Evolutionary conservation across 768 basidiomycete genomes (phyloP).

Genomic region (Termitomyces sp.): DNA sequence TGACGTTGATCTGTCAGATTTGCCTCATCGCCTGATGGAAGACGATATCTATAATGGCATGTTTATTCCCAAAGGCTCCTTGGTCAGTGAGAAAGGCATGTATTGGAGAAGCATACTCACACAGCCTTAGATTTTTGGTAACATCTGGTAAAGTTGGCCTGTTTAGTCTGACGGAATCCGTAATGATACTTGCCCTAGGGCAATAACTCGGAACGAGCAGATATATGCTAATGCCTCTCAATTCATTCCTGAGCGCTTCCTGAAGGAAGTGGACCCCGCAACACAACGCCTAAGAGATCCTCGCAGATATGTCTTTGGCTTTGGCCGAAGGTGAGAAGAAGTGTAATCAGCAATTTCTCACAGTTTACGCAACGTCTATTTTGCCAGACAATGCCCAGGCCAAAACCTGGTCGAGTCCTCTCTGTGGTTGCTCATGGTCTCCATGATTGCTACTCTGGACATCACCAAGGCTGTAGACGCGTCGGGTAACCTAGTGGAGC

Average conservation of each 20-base stretch:
- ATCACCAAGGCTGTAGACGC: conserved; percentile 48
- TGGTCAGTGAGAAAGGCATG: conserved; percentile 29
- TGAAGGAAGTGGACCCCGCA: conserved; percentile 26
- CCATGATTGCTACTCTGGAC: conserved; percentile 54
- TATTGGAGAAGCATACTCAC: conserved; percentile 5
- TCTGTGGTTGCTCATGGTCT: conserved; percentile 51
- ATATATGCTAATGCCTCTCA: conserved; percentile 44
- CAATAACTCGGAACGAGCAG: conserved; percentile 42
- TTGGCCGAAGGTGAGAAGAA: conserved; percentile 32
- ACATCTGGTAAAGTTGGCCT: conserved; percentile 45
- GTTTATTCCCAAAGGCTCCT: conserved; percentile 58
- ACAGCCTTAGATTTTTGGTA: conserved; percentile 41
- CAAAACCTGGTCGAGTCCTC: conserved; percentile 57
- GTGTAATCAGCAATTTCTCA: neutral
- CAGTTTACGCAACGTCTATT: neutral
- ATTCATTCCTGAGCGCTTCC: conserved; percentile 53
- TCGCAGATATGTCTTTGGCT: conserved; percentile 34
- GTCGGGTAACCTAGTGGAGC: conserved; percentile 40
- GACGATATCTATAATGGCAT: conserved; percentile 58
- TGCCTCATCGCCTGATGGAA: conserved; percentile 62
- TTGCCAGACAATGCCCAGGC: conserved; percentile 56
- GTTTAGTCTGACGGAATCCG: neutral
- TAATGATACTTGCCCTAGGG: conserved; percentile 26
- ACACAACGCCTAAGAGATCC: conserved; percentile 24
- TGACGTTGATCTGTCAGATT: conserved; percentile 28